These are phyloP conservation scores for Phalaenopsis aphrodite DNA, from an alignment of 106 monocot species.

Conservation along the genomic window DNA sequence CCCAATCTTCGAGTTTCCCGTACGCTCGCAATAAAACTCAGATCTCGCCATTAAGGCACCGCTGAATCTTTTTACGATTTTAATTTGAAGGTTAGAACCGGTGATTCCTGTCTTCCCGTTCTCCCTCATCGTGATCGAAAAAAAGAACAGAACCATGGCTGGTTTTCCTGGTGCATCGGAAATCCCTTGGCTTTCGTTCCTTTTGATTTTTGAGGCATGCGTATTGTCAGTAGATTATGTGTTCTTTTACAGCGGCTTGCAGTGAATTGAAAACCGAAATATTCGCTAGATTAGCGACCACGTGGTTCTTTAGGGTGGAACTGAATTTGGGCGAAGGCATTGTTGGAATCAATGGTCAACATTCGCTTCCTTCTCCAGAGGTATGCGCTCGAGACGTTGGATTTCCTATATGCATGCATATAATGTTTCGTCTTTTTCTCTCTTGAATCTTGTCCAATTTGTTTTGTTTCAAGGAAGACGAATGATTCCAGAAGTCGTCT, in stretches of 20 bases:
- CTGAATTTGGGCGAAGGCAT: not conserved
- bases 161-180: not conserved
- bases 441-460: too few relatives aligned
- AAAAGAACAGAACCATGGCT: not conserved
- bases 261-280: not conserved
- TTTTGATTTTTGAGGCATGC: not conserved
- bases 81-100: not conserved
- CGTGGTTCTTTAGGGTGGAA: not conserved
- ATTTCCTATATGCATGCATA: not conserved
- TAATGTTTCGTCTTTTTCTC: not conserved
- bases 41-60: not conserved
- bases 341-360: not conserved
- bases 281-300: not conserved
- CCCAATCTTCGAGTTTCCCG: not conserved
- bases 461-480: too few relatives aligned
- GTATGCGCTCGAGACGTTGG: constrained; percentile 2
- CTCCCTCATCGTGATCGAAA: not conserved
- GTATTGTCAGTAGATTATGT: not conserved
- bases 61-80: not conserved
- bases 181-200: not conserved
- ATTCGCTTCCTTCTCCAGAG: not conserved
- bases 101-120: not conserved
- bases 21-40: not conserved
- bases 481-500: too few relatives aligned
- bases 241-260: not conserved